phyloP scores from a whole-genome alignment of 192 early-diverging fungal species.

The Backusella tarrabulga region DNA sequence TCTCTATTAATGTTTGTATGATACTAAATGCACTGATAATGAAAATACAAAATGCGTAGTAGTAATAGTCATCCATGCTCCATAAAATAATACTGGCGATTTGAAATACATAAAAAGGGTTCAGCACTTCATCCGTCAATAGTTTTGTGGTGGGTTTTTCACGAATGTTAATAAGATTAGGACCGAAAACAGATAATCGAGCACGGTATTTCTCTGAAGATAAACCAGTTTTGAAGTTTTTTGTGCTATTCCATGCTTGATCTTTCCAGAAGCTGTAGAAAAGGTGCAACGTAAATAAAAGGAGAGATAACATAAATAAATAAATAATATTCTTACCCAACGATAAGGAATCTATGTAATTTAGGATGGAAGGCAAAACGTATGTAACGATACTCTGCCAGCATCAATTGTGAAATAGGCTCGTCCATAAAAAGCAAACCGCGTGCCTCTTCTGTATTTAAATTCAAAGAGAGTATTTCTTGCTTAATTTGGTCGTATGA shows the following conservation, averaged over 20 bases:
- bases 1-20: constrained; percentile 73
- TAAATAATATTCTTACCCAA: constrained; percentile 18
- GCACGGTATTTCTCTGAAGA: constrained; percentile 48
- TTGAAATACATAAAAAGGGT: constrained; percentile 86
- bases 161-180: constrained; percentile 71
- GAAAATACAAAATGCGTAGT: constrained; percentile 92
- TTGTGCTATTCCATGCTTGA: constrained; percentile 42
- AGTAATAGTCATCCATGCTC: constrained; percentile 92
- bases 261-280: constrained; percentile 49
- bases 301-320: neutral
- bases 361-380: constrained; percentile 53
- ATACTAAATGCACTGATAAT: constrained; percentile 82
- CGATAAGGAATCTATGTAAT: constrained; percentile 42
- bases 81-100: constrained; percentile 74
- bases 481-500: constrained; percentile 45
- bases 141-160: constrained; percentile 61
- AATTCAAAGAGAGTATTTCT: constrained; percentile 21
- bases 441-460: constrained; percentile 11
- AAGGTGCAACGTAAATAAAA: neutral
- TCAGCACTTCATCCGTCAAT: constrained; percentile 70
- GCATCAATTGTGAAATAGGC: constrained; percentile 41
- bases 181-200: constrained; percentile 67
- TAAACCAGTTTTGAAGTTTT: constrained; percentile 51
- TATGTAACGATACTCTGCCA: constrained; percentile 56
- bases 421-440: constrained; percentile 22